phyloP scores from a whole-genome alignment of 2,329 filamentous ascomycete species.

The Geosmithia flava region DNA sequence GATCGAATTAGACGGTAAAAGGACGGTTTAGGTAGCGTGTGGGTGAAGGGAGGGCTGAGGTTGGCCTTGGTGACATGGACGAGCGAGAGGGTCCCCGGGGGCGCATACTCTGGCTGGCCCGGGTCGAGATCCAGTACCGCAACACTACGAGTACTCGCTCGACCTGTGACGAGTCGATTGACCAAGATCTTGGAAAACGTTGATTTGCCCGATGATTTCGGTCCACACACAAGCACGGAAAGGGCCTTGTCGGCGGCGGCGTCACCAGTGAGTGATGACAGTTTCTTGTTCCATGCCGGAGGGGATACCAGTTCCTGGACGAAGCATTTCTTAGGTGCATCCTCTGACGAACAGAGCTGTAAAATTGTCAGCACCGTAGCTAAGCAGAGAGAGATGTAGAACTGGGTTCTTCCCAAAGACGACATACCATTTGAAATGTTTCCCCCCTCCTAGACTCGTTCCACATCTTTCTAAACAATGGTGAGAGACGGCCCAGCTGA shows the following conservation, averaged over 20 bases:
- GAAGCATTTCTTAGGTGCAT: conserved; percentile 33
- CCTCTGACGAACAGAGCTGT: conserved; percentile 40
- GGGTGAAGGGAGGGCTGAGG: conserved; percentile 55
- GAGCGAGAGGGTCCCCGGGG: conserved; percentile 59
- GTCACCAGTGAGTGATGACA: conserved; percentile 28
- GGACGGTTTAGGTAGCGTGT: conserved; percentile 27
- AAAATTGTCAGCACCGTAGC: background rate
- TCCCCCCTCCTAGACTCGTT: conserved; percentile 26
- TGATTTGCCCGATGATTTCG: conserved; percentile 65
- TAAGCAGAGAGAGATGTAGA: background rate
- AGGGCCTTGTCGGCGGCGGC: conserved; percentile 19
- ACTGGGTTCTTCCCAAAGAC: too few relatives aligned
- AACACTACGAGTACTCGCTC: conserved; percentile 17
- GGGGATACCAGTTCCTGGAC: conserved; percentile 44
- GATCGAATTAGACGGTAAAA: conserved; percentile 36
- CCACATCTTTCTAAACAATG: conserved; percentile 57
- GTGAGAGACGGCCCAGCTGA: conserved; percentile 46
- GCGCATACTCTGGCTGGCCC: conserved; percentile 62
- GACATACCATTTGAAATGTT: conserved; percentile 38
- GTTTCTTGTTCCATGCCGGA: conserved; percentile 47
- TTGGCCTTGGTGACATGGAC: conserved; percentile 47
- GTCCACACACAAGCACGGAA: conserved; percentile 50
- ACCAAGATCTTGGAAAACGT: conserved; percentile 56
- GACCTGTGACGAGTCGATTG: conserved; percentile 50
- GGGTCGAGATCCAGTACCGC: conserved; percentile 66